Conservation (phyloP, 352 stramenopile genomes). For the Globisporangium viniferum region DNA sequence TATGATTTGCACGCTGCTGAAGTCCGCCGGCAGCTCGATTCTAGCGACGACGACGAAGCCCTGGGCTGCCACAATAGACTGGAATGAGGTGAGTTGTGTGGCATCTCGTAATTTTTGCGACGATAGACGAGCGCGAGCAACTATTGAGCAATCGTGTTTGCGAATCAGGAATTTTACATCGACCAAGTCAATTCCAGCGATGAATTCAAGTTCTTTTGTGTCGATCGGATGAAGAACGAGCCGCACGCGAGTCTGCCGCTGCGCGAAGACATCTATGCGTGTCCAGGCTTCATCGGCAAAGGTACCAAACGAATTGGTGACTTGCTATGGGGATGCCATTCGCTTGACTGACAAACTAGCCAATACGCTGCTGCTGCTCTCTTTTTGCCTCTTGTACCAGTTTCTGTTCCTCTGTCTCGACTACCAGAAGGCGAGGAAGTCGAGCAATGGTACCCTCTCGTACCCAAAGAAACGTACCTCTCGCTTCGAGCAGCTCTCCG, state of each 20-base stretch:
- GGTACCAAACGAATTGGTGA: conserved; percentile 22
- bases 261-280: conserved; percentile 38
- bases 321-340: neutral
- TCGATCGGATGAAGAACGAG: conserved; percentile 60
- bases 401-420: conserved; percentile 55
- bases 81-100: conserved; percentile 41
- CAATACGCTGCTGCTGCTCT: too few species aligned
- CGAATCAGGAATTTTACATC: conserved; percentile 62
- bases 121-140: too few species aligned
- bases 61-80: conserved; percentile 36
- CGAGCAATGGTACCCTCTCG: conserved; percentile 82
- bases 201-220: conserved; percentile 63
- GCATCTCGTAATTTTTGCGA: neutral
- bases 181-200: conserved; percentile 62
- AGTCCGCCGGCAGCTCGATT: conserved; percentile 23
- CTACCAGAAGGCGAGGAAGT: conserved; percentile 77
- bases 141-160: neutral
- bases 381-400: conserved; percentile 14
- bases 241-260: conserved; percentile 39
- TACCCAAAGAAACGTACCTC: conserved; percentile 43
- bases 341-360: too few species aligned
- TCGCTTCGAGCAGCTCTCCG: conserved; percentile 61
- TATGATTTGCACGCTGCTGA: conserved; percentile 54
- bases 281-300: conserved; percentile 73
- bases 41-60: conserved; percentile 44